Percentiles rank a stretch among this genome's conserved stretches.
Evolutionary conservation across 2,329 filamentous ascomycete genomes (phyloP).

Genomic region (Colletotrichum tabaci): DNA sequence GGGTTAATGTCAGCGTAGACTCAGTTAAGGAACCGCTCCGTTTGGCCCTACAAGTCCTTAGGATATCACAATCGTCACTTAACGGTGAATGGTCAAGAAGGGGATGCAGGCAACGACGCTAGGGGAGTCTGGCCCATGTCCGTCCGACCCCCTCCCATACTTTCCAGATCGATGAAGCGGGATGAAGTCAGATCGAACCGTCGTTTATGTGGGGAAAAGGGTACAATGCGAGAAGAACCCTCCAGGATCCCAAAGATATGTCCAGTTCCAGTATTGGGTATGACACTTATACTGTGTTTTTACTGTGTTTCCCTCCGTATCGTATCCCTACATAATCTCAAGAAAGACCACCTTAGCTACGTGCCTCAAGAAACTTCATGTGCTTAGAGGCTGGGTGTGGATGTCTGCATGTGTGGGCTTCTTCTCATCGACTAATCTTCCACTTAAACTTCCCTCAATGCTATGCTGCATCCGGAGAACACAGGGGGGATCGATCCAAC

Average conservation of each 20-base stretch:
- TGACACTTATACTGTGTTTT: no score
- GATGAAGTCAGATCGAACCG: slow-evolving; percentile 22
- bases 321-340: no score
- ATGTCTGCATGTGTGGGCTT: neutral
- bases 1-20: slow-evolving; percentile 22
- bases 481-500: neutral
- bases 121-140: neutral
- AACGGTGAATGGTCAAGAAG: neutral
- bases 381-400: neutral
- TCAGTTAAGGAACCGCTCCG: slow-evolving; percentile 19
- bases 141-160: neutral
- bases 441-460: neutral
- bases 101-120: neutral
- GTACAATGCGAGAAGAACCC: neutral
- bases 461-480: neutral
- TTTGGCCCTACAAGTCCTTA: slow-evolving; percentile 19
- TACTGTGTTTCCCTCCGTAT: no score
- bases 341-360: no score
- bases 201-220: slow-evolving; percentile 1
- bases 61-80: neutral
- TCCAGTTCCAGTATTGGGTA: no score
- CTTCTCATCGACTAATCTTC: neutral
- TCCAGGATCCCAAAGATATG: neutral
- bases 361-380: no score
- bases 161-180: slow-evolving; percentile 22